Evolutionary conservation across 2,329 filamentous ascomycete genomes (phyloP).

Genomic region (Raffaelea albimanens): DNA sequence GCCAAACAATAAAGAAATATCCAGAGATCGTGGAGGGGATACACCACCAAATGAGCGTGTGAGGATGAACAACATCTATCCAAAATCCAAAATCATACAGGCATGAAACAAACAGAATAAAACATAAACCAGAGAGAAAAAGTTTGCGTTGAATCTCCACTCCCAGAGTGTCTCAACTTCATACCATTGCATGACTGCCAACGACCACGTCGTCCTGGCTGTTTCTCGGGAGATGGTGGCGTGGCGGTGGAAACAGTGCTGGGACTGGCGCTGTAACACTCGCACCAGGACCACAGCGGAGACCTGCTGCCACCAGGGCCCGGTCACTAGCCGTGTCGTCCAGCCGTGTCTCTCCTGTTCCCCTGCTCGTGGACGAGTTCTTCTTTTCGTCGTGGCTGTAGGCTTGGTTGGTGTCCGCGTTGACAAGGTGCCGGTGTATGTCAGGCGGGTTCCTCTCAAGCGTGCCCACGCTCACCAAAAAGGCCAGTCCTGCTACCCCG

Average conservation of each 20-base stretch:
- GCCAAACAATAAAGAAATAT: too few relatives aligned
- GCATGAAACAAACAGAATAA: too few relatives aligned
- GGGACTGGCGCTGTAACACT: neutral
- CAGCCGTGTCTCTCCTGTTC: too few relatives aligned
- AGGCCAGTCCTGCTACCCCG: constrained; percentile 8
- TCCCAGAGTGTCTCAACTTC: too few relatives aligned
- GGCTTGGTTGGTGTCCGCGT: constrained; percentile 5
- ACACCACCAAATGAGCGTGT: too few relatives aligned
- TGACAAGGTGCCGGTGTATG: constrained; percentile 11
- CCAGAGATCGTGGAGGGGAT: too few relatives aligned
- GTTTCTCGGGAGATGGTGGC: constrained; percentile 1
- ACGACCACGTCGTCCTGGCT: neutral
- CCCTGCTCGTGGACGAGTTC: neutral
- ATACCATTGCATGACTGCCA: too few relatives aligned
- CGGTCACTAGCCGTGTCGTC: constrained; percentile 11
- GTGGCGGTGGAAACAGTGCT: constrained; percentile 5
- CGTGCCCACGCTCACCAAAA: constrained; percentile 13
- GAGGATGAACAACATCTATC: too few relatives aligned
- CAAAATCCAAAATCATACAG: too few relatives aligned
- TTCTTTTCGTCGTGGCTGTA: neutral
- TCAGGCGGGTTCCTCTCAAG: constrained; percentile 13
- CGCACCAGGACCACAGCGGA: neutral
- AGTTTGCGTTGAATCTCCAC: too few relatives aligned
- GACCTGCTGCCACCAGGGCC: constrained; percentile 3
- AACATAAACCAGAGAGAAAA: neutral